A percentile compares a stretch with the other conserved stretches of the same genome.
Conservation (phyloP, 495 filamentous ascomycete genomes). For the Saxophila tyrrhenica region DNA sequence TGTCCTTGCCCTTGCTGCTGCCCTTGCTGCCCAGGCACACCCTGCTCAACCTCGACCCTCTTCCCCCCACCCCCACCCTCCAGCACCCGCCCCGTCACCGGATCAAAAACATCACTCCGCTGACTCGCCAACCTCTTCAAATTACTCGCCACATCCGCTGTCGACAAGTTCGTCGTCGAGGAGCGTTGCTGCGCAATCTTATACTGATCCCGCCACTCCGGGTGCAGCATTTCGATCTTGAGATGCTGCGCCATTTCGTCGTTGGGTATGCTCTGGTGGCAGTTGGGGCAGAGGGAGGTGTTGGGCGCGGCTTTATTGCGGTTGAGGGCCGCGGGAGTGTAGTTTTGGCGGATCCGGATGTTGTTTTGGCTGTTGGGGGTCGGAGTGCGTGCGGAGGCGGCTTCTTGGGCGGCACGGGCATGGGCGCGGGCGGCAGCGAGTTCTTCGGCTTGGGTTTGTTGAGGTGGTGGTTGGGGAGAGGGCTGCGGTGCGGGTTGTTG, state of each 20-base stretch:
- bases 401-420: constrained; percentile 66
- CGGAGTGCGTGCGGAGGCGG: constrained; percentile 40
- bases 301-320: constrained; percentile 39
- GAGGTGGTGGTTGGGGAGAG: constrained; percentile 17
- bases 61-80: constrained; percentile 54
- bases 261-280: constrained; percentile 74
- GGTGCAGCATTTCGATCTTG: constrained; percentile 90
- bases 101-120: constrained; percentile 83
- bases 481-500: constrained; percentile 11
- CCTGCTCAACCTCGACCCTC: constrained; percentile 58
- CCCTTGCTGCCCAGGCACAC: constrained; percentile 31
- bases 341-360: constrained; percentile 89
- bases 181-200: constrained; percentile 75
- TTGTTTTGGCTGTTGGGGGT: constrained; percentile 38
- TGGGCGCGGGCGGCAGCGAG: constrained; percentile 56
- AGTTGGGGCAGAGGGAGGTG: constrained; percentile 84
- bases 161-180: constrained; percentile 78
- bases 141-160: constrained; percentile 80
- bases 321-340: constrained; percentile 72
- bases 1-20: not conserved
- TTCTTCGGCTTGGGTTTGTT: constrained; percentile 54
- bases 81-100: constrained; percentile 51
- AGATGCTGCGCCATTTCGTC: constrained; percentile 88
- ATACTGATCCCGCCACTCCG: constrained; percentile 90
- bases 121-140: constrained; percentile 94